Conservation (phyloP, 225 moss, liverwort and hornwort species). For the Straminergon stramineum region DNA sequence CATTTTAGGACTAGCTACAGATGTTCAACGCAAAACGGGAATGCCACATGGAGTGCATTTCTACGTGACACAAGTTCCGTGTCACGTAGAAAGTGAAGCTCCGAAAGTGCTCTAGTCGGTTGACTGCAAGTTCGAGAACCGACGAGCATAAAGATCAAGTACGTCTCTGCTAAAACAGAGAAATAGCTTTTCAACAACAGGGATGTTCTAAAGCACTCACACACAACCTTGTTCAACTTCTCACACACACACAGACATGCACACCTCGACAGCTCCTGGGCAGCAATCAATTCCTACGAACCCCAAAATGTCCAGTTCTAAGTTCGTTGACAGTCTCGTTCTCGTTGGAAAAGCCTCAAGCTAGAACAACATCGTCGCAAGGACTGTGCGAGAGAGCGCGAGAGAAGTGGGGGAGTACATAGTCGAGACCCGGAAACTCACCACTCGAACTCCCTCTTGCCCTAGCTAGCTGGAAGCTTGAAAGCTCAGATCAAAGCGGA, state of each 20-base stretch:
- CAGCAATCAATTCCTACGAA: background rate
- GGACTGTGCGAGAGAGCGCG: background rate
- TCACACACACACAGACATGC: background rate
- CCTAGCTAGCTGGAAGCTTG: background rate
- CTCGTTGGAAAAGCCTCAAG: background rate
- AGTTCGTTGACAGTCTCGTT: background rate
- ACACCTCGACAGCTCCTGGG: background rate
- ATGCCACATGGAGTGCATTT: background rate
- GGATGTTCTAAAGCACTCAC: background rate
- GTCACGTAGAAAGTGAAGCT: background rate
- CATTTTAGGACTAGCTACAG: background rate
- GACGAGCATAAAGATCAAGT: background rate
- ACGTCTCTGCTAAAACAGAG: background rate
- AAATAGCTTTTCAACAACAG: background rate
- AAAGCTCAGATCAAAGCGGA: background rate
- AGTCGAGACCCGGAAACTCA: background rate
- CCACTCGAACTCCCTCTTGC: background rate
- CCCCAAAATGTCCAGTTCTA: background rate
- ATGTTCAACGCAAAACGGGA: background rate
- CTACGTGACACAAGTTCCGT: background rate
- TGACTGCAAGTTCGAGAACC: background rate
- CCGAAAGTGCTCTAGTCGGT: too few species aligned
- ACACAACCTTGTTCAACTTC: background rate
- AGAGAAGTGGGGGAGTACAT: background rate
- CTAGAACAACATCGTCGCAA: background rate